These are phyloP conservation scores for Angophora floribunda DNA, from an alignment of 345 rosid species.

Conservation along the genomic window DNA sequence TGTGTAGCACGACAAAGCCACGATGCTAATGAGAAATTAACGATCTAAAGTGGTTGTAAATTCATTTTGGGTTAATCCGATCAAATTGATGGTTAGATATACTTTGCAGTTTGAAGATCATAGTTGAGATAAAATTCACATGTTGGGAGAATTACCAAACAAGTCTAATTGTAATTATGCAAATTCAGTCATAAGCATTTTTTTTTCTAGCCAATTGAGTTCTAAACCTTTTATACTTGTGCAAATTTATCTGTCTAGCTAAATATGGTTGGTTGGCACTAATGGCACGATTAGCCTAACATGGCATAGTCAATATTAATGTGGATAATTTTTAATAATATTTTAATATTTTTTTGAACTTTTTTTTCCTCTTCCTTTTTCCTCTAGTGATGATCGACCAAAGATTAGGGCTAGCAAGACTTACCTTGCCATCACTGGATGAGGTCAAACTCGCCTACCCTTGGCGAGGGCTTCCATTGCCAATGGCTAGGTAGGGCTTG, in stretches of 20 bases:
- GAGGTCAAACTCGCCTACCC: no score
- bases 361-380: background rate
- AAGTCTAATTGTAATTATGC: background rate
- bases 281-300: no score
- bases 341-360: no score
- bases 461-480: no score
- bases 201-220: no score
- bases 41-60: background rate
- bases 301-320: background rate
- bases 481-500: background rate
- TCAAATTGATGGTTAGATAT: background rate
- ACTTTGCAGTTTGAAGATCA: background rate
- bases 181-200: no score
- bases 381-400: no score
- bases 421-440: no score
- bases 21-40: background rate
- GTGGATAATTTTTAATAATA: no score
- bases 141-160: background rate
- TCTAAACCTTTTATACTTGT: no score
- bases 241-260: background rate
- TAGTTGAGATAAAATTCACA: background rate
- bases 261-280: background rate
- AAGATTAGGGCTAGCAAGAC: no score
- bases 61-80: background rate
- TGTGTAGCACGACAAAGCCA: background rate